A percentile compares a stretch with the other conserved stretches of the same genome.
Evolutionary conservation across 768 basidiomycete species (phyloP).

Genomic region (Austroboletus eburneus): DNA sequence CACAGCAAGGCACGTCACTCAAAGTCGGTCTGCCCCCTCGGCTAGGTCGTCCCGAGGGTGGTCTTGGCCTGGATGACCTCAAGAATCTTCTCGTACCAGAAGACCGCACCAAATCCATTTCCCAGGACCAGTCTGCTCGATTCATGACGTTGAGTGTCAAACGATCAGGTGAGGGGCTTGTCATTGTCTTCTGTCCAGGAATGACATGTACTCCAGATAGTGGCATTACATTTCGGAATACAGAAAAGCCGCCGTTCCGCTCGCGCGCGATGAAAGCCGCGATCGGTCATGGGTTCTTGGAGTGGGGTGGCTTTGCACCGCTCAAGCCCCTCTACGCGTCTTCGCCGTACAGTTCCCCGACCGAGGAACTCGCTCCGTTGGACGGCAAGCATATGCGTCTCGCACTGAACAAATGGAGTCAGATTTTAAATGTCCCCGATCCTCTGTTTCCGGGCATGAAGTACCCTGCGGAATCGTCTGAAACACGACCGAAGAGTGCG

Average conservation of each 20-base stretch:
- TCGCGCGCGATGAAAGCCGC: constrained; percentile 29
- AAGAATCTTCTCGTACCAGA: constrained; percentile 23
- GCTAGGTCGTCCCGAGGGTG: constrained; percentile 25
- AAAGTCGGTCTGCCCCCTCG: constrained; percentile 28
- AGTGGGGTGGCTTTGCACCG: constrained; percentile 31
- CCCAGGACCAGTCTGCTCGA: constrained; percentile 9
- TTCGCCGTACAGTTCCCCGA: constrained; percentile 23
- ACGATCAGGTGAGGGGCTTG: constrained; percentile 29
- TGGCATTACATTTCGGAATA: constrained; percentile 20
- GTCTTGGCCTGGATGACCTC: constrained; percentile 32
- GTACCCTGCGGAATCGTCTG: neutral
- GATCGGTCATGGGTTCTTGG: constrained; percentile 29
- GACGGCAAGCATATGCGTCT: constrained; percentile 30
- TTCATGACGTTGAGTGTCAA: constrained; percentile 15
- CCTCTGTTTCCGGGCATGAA: constrained; percentile 31
- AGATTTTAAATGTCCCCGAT: constrained; percentile 29
- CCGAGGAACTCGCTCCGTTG: constrained; percentile 8
- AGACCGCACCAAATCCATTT: constrained; percentile 3
- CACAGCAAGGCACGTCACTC: constrained; percentile 27
- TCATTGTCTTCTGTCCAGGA: neutral
- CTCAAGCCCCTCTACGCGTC: constrained; percentile 27
- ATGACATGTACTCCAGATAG: constrained; percentile 7
- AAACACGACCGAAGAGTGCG: constrained; percentile 3
- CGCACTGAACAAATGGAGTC: constrained; percentile 32
- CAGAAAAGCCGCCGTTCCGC: constrained; percentile 22